Evolutionary conservation across 495 filamentous ascomycete species (phyloP).

Genomic region (Penicillium verhagenii): DNA sequence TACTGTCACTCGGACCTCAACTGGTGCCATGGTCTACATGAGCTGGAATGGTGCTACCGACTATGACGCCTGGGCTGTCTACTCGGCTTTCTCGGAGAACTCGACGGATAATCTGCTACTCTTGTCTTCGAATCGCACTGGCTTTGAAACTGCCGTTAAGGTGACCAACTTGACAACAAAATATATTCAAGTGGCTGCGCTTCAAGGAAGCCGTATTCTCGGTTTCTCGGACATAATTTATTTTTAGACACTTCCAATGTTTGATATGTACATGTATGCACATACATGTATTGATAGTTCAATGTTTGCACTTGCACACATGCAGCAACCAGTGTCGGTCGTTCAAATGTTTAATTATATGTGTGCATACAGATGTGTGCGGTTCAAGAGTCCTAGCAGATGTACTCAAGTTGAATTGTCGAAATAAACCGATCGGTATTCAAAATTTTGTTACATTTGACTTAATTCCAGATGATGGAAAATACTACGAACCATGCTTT

Average conservation of each 20-base stretch:
- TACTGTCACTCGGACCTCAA: constrained; percentile 12
- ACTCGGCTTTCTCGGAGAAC: constrained; percentile 14
- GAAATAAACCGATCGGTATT: not conserved
- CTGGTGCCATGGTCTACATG: constrained; percentile 20
- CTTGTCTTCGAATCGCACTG: constrained; percentile 24
- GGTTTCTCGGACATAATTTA: constrained; percentile 24
- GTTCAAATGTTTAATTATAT: too few species aligned
- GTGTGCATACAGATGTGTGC: too few species aligned
- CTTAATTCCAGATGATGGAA: not conserved
- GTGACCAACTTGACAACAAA: constrained; percentile 20
- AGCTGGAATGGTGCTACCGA: constrained; percentile 41
- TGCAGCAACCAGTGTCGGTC: too few species aligned
- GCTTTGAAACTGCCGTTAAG: constrained; percentile 33
- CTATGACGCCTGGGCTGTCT: constrained; percentile 9
- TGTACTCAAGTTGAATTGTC: not conserved
- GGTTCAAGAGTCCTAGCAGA: too few species aligned
- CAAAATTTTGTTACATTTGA: not conserved
- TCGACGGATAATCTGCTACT: constrained; percentile 23
- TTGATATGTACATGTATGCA: not conserved
- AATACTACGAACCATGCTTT: not conserved
- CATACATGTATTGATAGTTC: too few species aligned
- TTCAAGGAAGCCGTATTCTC: constrained; percentile 27
- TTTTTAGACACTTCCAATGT: constrained; percentile 12
- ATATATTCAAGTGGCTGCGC: constrained; percentile 35
- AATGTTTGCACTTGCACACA: too few species aligned